A percentile compares a stretch with the other conserved stretches of the same genome.
Evolutionary conservation across 768 basidiomycete species (phyloP).

Genomic region (Pisolithus marmoratus): DNA sequence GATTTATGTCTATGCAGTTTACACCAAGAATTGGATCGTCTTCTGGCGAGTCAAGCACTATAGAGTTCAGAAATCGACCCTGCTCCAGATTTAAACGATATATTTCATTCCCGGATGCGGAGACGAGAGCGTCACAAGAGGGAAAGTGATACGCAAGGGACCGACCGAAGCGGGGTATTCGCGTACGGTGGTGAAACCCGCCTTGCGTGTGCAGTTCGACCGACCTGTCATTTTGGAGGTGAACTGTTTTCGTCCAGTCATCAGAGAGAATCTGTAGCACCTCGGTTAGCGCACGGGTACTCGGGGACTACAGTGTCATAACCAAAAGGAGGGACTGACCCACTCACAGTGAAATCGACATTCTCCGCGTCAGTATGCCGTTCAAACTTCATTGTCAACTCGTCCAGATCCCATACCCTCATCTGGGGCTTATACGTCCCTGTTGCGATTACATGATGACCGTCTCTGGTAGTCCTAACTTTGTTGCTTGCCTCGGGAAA

Average conservation of each 20-base stretch:
- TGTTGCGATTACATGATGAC: slow-evolving; percentile 88
- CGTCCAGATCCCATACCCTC: slow-evolving; percentile 90
- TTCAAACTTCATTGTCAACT: slow-evolving; percentile 92
- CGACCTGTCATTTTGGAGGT: slow-evolving; percentile 93
- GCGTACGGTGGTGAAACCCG: slow-evolving; percentile 85
- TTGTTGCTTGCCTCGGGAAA: slow-evolving; percentile 95
- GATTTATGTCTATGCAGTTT: slow-evolving; percentile 89
- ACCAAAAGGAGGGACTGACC: slow-evolving; percentile 25
- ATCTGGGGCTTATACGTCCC: slow-evolving; percentile 98
- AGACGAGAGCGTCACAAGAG: slow-evolving; percentile 84
- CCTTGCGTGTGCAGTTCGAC: slow-evolving; percentile 92
- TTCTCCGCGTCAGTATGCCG: slow-evolving; percentile 95
- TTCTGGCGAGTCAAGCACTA: slow-evolving; percentile 48
- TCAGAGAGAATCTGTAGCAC: slow-evolving; percentile 76
- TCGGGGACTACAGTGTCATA: neutral
- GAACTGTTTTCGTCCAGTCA: slow-evolving; percentile 98
- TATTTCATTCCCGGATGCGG: slow-evolving; percentile 80
- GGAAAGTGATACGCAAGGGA: slow-evolving; percentile 90
- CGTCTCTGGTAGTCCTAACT: slow-evolving; percentile 86
- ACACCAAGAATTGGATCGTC: slow-evolving; percentile 70
- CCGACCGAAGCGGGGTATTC: slow-evolving; percentile 93
- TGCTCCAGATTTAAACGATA: slow-evolving; percentile 94
- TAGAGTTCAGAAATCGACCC: slow-evolving; percentile 85
- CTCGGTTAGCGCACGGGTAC: neutral
- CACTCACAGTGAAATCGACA: slow-evolving; percentile 94